Evolutionary conservation across 2,329 filamentous ascomycete genomes (phyloP).

Genomic region (Clarireedia monteithiana): DNA sequence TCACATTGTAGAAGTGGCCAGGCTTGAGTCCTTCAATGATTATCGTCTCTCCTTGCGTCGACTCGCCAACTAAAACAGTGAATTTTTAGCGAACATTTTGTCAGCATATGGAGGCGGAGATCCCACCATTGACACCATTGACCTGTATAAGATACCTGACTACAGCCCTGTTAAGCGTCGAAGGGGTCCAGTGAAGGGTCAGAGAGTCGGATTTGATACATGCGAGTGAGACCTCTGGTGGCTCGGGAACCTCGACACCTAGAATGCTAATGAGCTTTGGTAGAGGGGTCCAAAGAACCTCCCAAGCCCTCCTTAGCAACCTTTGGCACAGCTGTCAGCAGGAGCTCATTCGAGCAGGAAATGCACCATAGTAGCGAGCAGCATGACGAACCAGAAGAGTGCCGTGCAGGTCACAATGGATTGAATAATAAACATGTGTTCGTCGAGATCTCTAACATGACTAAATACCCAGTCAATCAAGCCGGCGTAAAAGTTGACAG

Average conservation of each 20-base stretch:
- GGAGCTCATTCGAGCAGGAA: background rate
- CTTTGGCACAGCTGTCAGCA: slow-evolving; percentile 36
- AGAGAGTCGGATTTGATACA: slow-evolving; percentile 83
- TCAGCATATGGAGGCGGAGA: background rate
- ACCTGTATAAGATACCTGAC: slow-evolving; percentile 82
- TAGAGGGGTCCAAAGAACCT: slow-evolving; percentile 84
- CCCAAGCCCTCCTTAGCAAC: slow-evolving; percentile 78
- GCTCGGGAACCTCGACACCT: slow-evolving; percentile 85
- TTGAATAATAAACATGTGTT: slow-evolving; percentile 29
- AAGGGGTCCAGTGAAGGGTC: slow-evolving; percentile 83
- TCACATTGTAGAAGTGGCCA: slow-evolving; percentile 84
- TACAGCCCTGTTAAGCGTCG: slow-evolving; percentile 57
- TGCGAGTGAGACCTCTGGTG: slow-evolving; percentile 83
- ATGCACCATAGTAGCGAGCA: background rate
- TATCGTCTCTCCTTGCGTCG: slow-evolving; percentile 72
- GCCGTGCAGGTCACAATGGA: slow-evolving; percentile 28
- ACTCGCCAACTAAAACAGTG: slow-evolving; percentile 64
- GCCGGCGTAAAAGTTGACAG: slow-evolving; percentile 25
- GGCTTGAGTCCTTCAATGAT: slow-evolving; percentile 85
- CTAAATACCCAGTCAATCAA: slow-evolving; percentile 27
- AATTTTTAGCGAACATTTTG: background rate
- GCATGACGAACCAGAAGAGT: slow-evolving; percentile 23
- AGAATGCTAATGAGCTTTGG: slow-evolving; percentile 85
- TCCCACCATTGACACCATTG: slow-evolving; percentile 80
- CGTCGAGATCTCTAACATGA: slow-evolving; percentile 25